Conservation (phyloP, 2,329 filamentous ascomycete genomes). For the Ophioceras dolichostomum region DNA sequence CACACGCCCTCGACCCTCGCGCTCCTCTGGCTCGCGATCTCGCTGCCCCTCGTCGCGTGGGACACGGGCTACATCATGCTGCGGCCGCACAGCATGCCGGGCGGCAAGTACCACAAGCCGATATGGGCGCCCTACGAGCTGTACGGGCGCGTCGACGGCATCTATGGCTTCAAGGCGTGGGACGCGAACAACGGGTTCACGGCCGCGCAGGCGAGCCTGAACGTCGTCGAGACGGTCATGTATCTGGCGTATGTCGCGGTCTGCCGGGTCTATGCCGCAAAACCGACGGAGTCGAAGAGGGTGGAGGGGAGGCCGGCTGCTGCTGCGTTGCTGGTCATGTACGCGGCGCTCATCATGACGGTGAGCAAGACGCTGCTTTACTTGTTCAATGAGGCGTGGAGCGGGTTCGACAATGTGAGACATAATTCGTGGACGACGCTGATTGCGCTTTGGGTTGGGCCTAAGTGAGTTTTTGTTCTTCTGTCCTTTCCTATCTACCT, state of each 20-base stretch:
- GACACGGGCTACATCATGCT: conserved; percentile 69
- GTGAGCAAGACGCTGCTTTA: conserved; percentile 50
- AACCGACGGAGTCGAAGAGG: conserved; percentile 13
- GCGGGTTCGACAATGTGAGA: conserved; percentile 42
- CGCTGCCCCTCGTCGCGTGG: conserved; percentile 70
- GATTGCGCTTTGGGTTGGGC: conserved; percentile 42
- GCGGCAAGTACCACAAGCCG: conserved; percentile 58
- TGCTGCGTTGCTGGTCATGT: conserved; percentile 32
- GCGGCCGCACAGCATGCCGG: conserved; percentile 72
- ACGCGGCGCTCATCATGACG: conserved; percentile 45
- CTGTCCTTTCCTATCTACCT: background rate
- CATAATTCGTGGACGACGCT: conserved; percentile 36
- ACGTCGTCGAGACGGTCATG: conserved; percentile 21
- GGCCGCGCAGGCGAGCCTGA: conserved; percentile 51
- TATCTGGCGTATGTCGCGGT: conserved; percentile 20
- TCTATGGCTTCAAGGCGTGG: conserved; percentile 69
- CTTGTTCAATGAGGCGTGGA: conserved; percentile 45
- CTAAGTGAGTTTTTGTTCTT: conserved; percentile 32
- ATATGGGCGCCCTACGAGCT: conserved; percentile 69
- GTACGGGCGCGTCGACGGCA: conserved; percentile 67
- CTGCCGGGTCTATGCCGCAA: conserved; percentile 16
- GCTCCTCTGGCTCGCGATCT: conserved; percentile 61
- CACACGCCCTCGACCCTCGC: conserved; percentile 33
- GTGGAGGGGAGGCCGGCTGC: conserved; percentile 31
- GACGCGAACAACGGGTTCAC: conserved; percentile 62